Conservation (phyloP, 2,329 filamentous ascomycete species). For the Fusarium haematococcum region DNA sequence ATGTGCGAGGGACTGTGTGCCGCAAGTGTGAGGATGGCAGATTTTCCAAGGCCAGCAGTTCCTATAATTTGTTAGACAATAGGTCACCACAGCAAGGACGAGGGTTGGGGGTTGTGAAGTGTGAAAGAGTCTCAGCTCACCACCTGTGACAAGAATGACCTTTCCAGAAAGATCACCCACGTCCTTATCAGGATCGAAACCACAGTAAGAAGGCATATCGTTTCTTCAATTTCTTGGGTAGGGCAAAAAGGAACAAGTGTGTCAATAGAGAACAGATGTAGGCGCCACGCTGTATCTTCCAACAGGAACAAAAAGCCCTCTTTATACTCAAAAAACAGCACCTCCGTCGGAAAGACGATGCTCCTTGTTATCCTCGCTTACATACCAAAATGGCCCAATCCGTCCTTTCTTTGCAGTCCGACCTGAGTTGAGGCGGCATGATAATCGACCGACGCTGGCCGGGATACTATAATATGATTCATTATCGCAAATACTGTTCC, state of each 20-base stretch:
- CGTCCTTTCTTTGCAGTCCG: not conserved
- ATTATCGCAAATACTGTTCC: constrained; percentile 13
- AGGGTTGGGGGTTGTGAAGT: not conserved
- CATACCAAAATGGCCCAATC: not conserved
- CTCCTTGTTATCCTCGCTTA: not conserved
- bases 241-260: not conserved
- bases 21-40: constrained; percentile 44
- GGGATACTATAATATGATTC: not conserved
- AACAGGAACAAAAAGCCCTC: not conserved
- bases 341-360: not conserved
- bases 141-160: constrained; percentile 64
- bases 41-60: constrained; percentile 47
- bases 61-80: constrained; percentile 43
- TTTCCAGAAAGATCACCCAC: constrained; percentile 60
- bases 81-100: not conserved
- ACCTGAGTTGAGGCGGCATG: constrained; percentile 10
- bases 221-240: too few species aligned
- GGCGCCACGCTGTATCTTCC: too few species aligned
- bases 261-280: not conserved
- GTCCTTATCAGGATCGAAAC: constrained; percentile 55
- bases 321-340: not conserved
- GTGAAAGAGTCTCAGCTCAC: constrained; percentile 41
- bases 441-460: constrained; percentile 18
- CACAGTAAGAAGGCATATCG: constrained; percentile 25
- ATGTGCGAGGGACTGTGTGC: constrained; percentile 63